A percentile compares a stretch with the other conserved stretches of the same genome.
phyloP scores from a whole-genome alignment of 2,329 filamentous ascomycete species.

The Penicillium sp. region DNA sequence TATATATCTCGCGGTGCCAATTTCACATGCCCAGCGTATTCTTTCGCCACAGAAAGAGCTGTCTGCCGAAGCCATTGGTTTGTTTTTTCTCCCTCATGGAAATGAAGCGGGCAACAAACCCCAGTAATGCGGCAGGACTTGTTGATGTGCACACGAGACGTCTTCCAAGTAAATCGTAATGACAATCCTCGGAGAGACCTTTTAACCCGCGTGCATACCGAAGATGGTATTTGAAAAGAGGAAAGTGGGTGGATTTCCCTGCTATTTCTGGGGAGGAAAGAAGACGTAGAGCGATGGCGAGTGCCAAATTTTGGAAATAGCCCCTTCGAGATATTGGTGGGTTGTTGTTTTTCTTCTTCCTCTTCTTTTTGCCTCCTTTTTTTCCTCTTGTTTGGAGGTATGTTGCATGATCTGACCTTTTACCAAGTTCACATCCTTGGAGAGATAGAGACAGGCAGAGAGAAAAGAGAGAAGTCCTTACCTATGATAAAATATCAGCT shows the following conservation, averaged over 20 bases:
- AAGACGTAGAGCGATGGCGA: neutral
- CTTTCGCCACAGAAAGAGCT: slow-evolving; percentile 14
- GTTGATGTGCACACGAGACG: neutral
- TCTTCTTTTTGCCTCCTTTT: neutral
- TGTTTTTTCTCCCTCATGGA: slow-evolving; percentile 33
- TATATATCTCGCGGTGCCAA: slow-evolving; percentile 17
- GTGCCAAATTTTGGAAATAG: neutral
- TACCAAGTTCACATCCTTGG: slow-evolving; percentile 44
- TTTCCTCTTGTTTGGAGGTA: slow-evolving; percentile 21
- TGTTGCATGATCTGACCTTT: slow-evolving; percentile 41
- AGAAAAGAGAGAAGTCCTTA: neutral
- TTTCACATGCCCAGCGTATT: neutral
- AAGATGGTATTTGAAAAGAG: neutral
- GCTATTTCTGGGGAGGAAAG: neutral
- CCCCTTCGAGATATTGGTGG: slow-evolving; percentile 11
- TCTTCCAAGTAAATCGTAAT: neutral
- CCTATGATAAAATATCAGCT: neutral
- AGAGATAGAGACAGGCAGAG: slow-evolving; percentile 21
- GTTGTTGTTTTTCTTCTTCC: neutral
- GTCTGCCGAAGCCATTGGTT: slow-evolving; percentile 44
- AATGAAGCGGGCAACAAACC: slow-evolving; percentile 30
- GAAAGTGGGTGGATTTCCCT: neutral
- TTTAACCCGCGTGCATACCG: slow-evolving; percentile 1
- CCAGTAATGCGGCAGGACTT: slow-evolving; percentile 7
- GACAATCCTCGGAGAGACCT: neutral